A percentile compares a stretch with the other conserved stretches of the same genome.
These are phyloP conservation scores for Brasilioporus rufonigricans DNA, from an alignment of 768 basidiomycete genomes.

Conservation along the genomic window DNA sequence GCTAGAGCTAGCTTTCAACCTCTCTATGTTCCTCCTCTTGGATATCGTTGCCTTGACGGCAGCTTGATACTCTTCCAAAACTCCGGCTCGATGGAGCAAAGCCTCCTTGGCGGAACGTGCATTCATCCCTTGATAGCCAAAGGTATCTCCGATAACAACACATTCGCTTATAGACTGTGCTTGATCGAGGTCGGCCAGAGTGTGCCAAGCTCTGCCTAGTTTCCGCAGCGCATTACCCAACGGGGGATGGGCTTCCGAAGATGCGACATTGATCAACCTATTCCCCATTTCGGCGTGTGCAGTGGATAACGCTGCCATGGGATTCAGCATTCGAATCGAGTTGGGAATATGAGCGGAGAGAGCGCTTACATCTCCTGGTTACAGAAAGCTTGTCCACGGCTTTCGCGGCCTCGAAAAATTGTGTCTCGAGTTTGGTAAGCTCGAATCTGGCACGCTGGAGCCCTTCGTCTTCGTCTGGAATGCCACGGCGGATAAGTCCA, in stretches of 20 bases:
- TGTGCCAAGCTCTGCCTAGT: conserved; percentile 84
- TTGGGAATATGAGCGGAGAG: not conserved
- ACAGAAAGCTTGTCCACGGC: conserved; percentile 84
- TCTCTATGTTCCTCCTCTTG: conserved; percentile 88
- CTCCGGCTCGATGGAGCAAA: conserved; percentile 80
- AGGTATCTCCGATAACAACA: conserved; percentile 91
- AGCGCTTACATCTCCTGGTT: conserved; percentile 66
- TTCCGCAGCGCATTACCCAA: conserved; percentile 83
- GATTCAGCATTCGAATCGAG: not conserved
- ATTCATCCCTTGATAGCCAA: conserved; percentile 96
- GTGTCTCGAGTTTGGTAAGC: conserved; percentile 85
- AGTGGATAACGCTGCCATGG: conserved; percentile 61
- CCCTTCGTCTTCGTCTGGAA: conserved; percentile 94
- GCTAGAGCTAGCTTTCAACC: conserved; percentile 80
- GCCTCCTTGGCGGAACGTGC: conserved; percentile 97
- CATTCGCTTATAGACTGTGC: conserved; percentile 94
- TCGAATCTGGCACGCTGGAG: conserved; percentile 88
- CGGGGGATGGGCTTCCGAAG: conserved; percentile 84
- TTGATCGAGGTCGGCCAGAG: conserved; percentile 82
- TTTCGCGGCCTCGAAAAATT: conserved; percentile 91
- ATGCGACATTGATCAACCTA: conserved; percentile 84
- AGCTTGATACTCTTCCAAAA: conserved; percentile 91
- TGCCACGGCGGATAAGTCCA: conserved; percentile 70
- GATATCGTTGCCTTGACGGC: conserved; percentile 93
- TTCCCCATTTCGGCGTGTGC: conserved; percentile 91